phyloP scores from a whole-genome alignment of 2,329 filamentous ascomycete genomes.

The Colletotrichum zoysiae region DNA sequence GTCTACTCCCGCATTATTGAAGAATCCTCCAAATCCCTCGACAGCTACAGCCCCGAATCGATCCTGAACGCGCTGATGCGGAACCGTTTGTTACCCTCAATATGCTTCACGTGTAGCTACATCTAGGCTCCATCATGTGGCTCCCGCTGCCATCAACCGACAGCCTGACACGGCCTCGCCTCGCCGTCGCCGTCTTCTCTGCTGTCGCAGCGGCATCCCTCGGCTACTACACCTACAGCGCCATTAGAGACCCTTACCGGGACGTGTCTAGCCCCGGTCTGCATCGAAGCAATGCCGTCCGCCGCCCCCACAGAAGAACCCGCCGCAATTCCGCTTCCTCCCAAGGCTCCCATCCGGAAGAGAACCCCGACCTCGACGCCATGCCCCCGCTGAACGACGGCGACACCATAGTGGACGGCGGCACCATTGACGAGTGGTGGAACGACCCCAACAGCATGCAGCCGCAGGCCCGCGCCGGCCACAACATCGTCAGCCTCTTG shows the following conservation, averaged over 20 bases:
- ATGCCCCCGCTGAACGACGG: constrained; percentile 50
- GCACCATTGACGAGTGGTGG: constrained; percentile 64
- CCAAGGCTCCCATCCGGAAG: constrained; percentile 58
- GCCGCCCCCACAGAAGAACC: constrained; percentile 59
- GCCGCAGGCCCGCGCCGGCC: constrained; percentile 68
- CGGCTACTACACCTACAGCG: constrained; percentile 69
- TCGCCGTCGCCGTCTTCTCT: constrained; percentile 68
- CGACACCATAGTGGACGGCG: constrained; percentile 55
- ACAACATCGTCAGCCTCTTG: constrained; percentile 86
- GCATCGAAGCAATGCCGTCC: constrained; percentile 76
- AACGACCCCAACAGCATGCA: constrained; percentile 58
- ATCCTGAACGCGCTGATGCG: background rate
- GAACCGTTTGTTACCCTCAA: background rate
- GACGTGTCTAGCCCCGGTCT: constrained; percentile 55
- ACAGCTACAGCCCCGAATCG: background rate
- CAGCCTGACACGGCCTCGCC: constrained; percentile 65
- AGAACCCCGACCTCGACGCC: constrained; percentile 54
- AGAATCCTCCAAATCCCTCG: background rate
- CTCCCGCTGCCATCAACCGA: constrained; percentile 63
- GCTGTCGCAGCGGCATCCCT: constrained; percentile 68
- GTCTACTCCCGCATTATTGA: background rate
- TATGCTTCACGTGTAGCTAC: constrained; percentile 40
- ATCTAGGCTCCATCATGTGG: constrained; percentile 55
- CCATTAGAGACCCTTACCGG: constrained; percentile 41
- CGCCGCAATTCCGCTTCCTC: constrained; percentile 58